Base-by-base conservation (phyloP, 2,329 filamentous ascomycete species). In the Epichloe sp. region DNA sequence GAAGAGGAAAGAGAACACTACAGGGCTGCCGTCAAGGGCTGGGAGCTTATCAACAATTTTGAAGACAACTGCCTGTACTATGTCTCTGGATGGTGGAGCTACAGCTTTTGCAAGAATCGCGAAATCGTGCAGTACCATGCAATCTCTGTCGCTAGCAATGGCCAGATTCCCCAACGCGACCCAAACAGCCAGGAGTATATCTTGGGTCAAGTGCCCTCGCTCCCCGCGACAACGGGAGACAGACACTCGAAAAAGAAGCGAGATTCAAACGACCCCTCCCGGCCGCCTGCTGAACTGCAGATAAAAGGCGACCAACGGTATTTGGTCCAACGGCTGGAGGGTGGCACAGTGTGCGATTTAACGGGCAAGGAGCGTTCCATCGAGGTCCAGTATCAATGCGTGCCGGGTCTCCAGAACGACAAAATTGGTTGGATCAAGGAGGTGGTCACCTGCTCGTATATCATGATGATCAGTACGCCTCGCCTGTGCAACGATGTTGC, bases 381-480 rank as follows among this genome's bases (percentile, higher is more conserved):
- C 57, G 90, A 96, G 66, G 80, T 96, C 10, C 86, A 88, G 59
- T 82, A 82, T 58, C 79, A 82, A 63, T 95, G 89, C 70, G 84
- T 87, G 59, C 88, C 87, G 0, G 83, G 86, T 47, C 74, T 82
- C 35, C 79, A 79, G 3, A 74, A 72, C 45, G 84, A 95, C 64
- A 80, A 84, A 46, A 95, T 96, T 59, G 85, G 84, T 43, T 89
- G 88, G 81, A 94, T 96, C 68, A 95, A 95, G 66, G 90, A 96
- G 65, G 81, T 91, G 1, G 86, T 85, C 3, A 95, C 88, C 11
- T 96, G 90, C 69, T 82, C 88, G 12, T 96, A 96, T 63, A 75
- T 95, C 50, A 95, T 96, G 89, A 81, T 95, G 35, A 80, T 96
- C 55, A 86, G 95, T 63, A 95, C 90, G 0, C 88, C 89, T 0